Evolutionary conservation across 179 eudicot species (phyloP).

Genomic region (Carnegiea gigantea): DNA sequence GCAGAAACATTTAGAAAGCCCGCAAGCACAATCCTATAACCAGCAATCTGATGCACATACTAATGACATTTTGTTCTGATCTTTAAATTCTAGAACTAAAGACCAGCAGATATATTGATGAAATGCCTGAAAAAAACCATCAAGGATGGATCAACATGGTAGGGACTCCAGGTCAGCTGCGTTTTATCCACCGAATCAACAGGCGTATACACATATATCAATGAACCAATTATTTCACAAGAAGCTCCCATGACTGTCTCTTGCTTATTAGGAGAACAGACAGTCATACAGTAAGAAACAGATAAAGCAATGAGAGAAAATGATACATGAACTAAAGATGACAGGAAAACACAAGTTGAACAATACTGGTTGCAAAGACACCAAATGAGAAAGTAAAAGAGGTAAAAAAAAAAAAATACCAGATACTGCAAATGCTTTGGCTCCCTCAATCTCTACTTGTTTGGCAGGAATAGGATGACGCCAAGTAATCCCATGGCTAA

Average conservation of each 20-base stretch:
- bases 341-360: neutral
- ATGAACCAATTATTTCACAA: neutral
- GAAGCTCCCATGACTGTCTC: neutral
- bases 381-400: conserved; percentile 9
- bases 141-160: neutral
- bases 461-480: conserved; percentile 59
- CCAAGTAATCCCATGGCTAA: conserved; percentile 89
- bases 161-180: neutral
- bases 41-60: neutral
- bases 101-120: neutral
- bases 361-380: neutral
- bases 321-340: neutral
- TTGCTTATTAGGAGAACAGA: neutral
- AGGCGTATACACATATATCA: neutral
- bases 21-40: neutral
- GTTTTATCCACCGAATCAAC: neutral
- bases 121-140: too few relatives aligned
- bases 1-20: neutral
- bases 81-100: neutral
- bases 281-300: neutral
- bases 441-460: conserved; percentile 65
- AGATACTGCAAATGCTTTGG: conserved; percentile 78
- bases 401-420: conserved; percentile 39
- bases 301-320: neutral
- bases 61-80: neutral